Evolutionary conservation across 2,329 filamentous ascomycete genomes (phyloP).

Genomic region (Ophiostoma populinum): DNA sequence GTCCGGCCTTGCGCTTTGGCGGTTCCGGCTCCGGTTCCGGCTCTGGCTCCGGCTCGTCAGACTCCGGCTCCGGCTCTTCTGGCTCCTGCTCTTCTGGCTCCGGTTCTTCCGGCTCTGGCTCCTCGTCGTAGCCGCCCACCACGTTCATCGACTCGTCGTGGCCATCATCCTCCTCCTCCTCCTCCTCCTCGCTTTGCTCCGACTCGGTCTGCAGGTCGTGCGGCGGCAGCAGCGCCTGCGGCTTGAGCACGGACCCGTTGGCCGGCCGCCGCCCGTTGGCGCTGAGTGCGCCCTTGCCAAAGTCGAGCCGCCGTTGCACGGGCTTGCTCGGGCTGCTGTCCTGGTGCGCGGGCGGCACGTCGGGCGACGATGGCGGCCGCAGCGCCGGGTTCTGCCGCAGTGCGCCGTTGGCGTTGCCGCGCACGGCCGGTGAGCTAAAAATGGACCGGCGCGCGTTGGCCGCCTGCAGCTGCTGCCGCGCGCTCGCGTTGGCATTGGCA

Average conservation of each 20-base stretch:
- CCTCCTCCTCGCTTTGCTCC: conserved; percentile 14
- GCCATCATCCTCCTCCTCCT: conserved; percentile 15
- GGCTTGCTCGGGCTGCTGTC: conserved; percentile 18
- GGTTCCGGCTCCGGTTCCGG: conserved; percentile 2
- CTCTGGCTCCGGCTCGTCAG: conserved; percentile 13
- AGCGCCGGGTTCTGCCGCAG: conserved; percentile 31
- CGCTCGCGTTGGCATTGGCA: neutral
- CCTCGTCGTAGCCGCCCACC: conserved; percentile 14
- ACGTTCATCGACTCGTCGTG: conserved; percentile 27
- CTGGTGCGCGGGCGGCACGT: conserved; percentile 14
- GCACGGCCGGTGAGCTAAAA: conserved; percentile 41
- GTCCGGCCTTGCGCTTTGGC: conserved; percentile 11
- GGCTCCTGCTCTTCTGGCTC: no score
- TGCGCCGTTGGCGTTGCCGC: conserved; percentile 5
- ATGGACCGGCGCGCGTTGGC: conserved; percentile 43
- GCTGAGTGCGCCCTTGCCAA: conserved; percentile 17
- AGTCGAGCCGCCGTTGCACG: conserved; percentile 39
- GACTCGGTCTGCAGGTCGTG: conserved; percentile 7
- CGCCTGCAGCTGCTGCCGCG: neutral
- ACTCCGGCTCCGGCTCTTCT: neutral
- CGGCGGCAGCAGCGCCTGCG: conserved; percentile 1
- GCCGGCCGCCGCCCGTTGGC: conserved; percentile 12
- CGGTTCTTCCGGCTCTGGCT: neutral
- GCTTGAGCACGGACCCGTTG: conserved; percentile 4
- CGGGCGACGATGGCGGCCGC: conserved; percentile 33